Evolutionary conservation across 768 basidiomycete genomes (phyloP), one percentile per base, ranked within the genome.

Genomic region (Pleurotus salmoneostramineus): DNA sequence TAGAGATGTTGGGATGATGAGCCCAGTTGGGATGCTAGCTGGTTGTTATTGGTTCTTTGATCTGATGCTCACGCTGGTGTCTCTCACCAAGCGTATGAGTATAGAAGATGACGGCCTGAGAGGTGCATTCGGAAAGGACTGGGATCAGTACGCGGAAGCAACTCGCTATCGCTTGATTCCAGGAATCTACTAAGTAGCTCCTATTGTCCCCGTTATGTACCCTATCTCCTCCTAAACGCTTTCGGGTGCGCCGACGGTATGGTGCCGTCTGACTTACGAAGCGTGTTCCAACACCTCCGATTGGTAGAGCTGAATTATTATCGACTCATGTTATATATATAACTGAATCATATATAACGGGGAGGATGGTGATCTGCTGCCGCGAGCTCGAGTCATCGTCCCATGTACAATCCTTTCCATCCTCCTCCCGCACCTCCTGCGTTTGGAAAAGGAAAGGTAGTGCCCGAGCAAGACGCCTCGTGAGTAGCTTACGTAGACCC

Each of bases 391-490:
- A 35, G 15, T 17, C 10, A 45, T 51, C 33, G n/a, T 17, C 8
- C 5, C 10, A 59, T 59, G 58, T 17, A 40, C 37, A 65, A 64
- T 35, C 64, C 62, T 2, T 64, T 67, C 52, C 36, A 51, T 42
- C 65, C 65, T 7, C 50, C 56, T 0, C 64, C 63, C 4, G 66
- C 68, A 1, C 64, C 68, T 0, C 61, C 60, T 7, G 65, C 8
- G 11, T 70, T 67, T 52, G 67, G 56, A 6, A 37, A 45, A 14
- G 66, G 60, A n/a, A 64, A 63, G 34, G 56, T 54, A 8, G 15
- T 66, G 3, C 67, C 67, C 3, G 54, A 62, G 60, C 52, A 46
- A n/a, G 48, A 56, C 2, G 70, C 74, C 21, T 69, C 74, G 76
- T 77, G 60, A 52, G 75, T 50, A 27, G 21, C 21, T 27, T 27